A percentile compares a stretch with the other conserved stretches of the same genome.
Evolutionary conservation across 495 filamentous ascomycete species (phyloP).

Genomic region (Hyaloscypha hepaticicola): DNA sequence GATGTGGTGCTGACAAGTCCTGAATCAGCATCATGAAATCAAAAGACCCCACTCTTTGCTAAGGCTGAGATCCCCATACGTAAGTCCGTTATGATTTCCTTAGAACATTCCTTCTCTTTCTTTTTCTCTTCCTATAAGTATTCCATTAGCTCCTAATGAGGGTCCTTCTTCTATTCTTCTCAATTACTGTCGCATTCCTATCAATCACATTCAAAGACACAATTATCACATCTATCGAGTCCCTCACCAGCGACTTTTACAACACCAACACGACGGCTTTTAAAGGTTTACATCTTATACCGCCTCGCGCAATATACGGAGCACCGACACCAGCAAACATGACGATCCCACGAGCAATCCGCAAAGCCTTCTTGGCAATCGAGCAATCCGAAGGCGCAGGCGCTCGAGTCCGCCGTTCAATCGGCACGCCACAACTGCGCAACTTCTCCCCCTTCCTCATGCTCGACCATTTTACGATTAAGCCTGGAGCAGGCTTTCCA

Average conservation of each 20-base stretch:
- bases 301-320: conserved; percentile 26
- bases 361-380: conserved; percentile 75
- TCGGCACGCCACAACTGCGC: conserved; percentile 78
- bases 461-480: conserved; percentile 90
- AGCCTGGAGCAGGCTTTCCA: conserved; percentile 81
- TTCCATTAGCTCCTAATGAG: conserved; percentile 23
- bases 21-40: conserved; percentile 23
- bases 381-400: conserved; percentile 91
- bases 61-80: conserved; percentile 10
- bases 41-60: conserved; percentile 4
- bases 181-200: conserved; percentile 26
- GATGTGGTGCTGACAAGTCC: neutral
- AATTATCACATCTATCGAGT: conserved; percentile 32
- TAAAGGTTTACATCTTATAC: conserved; percentile 24
- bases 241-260: conserved; percentile 1
- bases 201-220: conserved; percentile 30
- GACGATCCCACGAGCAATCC: conserved; percentile 72
- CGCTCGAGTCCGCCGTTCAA: conserved; percentile 81
- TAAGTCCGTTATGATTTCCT: neutral
- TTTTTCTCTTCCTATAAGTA: conserved; percentile 14
- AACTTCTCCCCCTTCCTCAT: conserved; percentile 95
- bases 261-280: conserved; percentile 19
- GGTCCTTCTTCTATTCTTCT: conserved; percentile 24
- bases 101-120: conserved; percentile 24
- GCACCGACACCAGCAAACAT: conserved; percentile 47